These are phyloP conservation scores for Pyrenophora seminiperda DNA, from an alignment of 2,329 filamentous ascomycete species.

Conservation along the genomic window DNA sequence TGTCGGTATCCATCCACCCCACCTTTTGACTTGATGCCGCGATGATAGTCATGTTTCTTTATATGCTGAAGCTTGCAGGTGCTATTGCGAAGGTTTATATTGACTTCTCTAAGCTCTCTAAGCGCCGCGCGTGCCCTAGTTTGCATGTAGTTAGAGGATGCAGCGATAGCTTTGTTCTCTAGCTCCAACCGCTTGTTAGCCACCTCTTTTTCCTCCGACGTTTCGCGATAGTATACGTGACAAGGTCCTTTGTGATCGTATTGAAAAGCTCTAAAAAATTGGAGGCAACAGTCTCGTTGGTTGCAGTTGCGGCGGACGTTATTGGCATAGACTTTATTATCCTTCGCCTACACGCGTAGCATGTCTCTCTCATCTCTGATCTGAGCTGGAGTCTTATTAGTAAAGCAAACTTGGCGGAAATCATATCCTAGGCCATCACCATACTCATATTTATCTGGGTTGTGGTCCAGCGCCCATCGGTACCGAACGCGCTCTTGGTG, in stretches of 20 bases:
- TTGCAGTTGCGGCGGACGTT: not conserved
- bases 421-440: constrained; percentile 1
- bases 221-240: not conserved
- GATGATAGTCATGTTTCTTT: constrained; percentile 4
- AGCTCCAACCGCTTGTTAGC: not conserved
- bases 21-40: not conserved
- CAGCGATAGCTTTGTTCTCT: not conserved
- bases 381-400: constrained; percentile 5
- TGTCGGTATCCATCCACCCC: constrained; percentile 6
- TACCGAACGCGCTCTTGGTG: not conserved
- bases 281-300: not conserved
- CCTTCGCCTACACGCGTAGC: not conserved
- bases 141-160: too few relatives aligned
- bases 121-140: not conserved
- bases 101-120: not conserved
- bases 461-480: not conserved
- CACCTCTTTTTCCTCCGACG: not conserved
- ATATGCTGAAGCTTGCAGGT: constrained; percentile 1
- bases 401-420: not conserved
- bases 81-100: not conserved
- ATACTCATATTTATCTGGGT: constrained; percentile 2
- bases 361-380: constrained; percentile 8
- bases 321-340: not conserved
- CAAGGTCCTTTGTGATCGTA: constrained; percentile 10
- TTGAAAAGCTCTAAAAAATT: constrained; percentile 7